These are phyloP conservation scores for Aspergillus steynii DNA, from an alignment of 495 filamentous ascomycete species.

Conservation along the genomic window DNA sequence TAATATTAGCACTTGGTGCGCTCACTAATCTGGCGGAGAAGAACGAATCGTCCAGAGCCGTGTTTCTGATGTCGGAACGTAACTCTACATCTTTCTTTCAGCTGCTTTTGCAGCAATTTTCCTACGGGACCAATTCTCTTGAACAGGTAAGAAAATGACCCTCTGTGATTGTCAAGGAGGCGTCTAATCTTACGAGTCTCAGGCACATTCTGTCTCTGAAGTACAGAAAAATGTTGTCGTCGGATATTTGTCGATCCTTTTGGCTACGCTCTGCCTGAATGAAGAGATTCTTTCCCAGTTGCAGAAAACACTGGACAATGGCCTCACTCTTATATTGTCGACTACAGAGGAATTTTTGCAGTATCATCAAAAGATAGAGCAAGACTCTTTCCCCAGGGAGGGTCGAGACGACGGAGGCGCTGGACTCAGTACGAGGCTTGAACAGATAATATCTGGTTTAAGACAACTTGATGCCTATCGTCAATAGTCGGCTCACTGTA, in stretches of 20 bases:
- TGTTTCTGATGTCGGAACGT: conserved; percentile 32
- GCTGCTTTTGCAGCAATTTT: conserved; percentile 45
- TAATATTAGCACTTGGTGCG: conserved; percentile 78
- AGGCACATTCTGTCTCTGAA: conserved; percentile 85
- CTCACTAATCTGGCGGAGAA: conserved; percentile 90
- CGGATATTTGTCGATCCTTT: conserved; percentile 84
- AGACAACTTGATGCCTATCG: conserved; percentile 11
- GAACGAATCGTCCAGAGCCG: conserved; percentile 53
- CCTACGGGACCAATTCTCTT: conserved; percentile 37
- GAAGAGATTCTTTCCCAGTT: conserved; percentile 52
- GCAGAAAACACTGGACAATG: conserved; percentile 53
- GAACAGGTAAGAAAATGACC: conserved; percentile 46
- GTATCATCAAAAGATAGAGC: conserved; percentile 74
- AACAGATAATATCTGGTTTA: conserved; percentile 45
- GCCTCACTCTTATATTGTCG: conserved; percentile 64
- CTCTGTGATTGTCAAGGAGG: background rate
- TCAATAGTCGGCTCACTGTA: background rate
- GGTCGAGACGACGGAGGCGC: conserved; percentile 34
- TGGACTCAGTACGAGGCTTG: conserved; percentile 60
- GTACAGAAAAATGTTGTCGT: conserved; percentile 85
- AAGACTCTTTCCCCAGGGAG: conserved; percentile 26
- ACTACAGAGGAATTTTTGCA: conserved; percentile 82
- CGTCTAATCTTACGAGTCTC: conserved; percentile 13
- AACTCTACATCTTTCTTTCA: conserved; percentile 36
- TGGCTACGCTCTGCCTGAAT: conserved; percentile 75